A percentile compares a stretch with the other conserved stretches of the same genome.
Evolutionary conservation across 169 alveolate genomes (phyloP).

Genomic region (Plasmodium malariae): DNA sequence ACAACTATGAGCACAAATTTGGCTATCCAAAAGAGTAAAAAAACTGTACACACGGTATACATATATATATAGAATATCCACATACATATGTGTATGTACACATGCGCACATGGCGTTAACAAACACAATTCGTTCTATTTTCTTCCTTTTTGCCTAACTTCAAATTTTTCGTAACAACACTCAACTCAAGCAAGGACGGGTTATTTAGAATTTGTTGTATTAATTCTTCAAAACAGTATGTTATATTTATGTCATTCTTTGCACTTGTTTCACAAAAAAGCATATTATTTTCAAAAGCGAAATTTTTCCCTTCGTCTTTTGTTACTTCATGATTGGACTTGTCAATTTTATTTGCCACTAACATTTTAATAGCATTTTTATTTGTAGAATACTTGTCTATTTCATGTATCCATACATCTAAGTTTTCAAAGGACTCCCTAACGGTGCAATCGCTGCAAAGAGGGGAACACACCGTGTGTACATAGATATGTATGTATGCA

Average conservation of each 20-base stretch:
- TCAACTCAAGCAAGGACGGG: slow-evolving; percentile 42
- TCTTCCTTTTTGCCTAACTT: slow-evolving; percentile 50
- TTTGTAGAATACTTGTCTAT: slow-evolving; percentile 77
- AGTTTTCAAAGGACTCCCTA: slow-evolving; percentile 87
- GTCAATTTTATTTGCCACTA: slow-evolving; percentile 79
- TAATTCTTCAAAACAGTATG: slow-evolving; percentile 42
- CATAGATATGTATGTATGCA: neutral
- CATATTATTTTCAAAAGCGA: slow-evolving; percentile 72
- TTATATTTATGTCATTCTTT: slow-evolving; percentile 59
- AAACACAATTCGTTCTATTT: slow-evolving; percentile 20
- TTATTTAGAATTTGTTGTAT: slow-evolving; percentile 44
- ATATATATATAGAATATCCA: neutral
- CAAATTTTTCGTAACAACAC: slow-evolving; percentile 44
- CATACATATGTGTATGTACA: neutral
- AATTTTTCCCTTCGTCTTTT: slow-evolving; percentile 70
- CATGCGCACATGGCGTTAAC: neutral
- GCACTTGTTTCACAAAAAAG: slow-evolving; percentile 77
- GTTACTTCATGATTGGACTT: slow-evolving; percentile 67
- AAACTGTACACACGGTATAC: neutral
- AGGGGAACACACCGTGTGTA: neutral
- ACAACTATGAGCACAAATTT: neutral
- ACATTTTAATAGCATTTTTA: slow-evolving; percentile 74
- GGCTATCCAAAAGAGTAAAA: neutral
- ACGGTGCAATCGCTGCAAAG: slow-evolving; percentile 38
- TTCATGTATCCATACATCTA: slow-evolving; percentile 79